A percentile compares a stretch with the other conserved stretches of the same genome.
These are phyloP conservation scores for Mucor irregularis DNA, from an alignment of 371 early-diverging fungal species.

Conservation along the genomic window DNA sequence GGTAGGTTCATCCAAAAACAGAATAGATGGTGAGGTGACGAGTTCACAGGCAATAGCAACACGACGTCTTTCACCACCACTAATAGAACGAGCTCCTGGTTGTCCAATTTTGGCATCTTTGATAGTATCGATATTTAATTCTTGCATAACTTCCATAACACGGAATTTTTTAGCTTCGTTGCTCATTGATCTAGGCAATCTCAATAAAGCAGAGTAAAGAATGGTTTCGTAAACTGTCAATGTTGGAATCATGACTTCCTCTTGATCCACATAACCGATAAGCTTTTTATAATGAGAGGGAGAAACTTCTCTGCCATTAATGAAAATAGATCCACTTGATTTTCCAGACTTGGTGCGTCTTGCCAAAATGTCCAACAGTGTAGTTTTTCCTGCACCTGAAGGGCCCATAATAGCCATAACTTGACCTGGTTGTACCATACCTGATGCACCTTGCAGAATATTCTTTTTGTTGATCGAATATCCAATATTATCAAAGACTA, in stretches of 20 bases:
- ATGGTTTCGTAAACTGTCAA: slow-evolving; percentile 85
- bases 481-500: slow-evolving; percentile 66
- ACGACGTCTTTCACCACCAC: slow-evolving; percentile 87
- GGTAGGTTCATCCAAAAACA: slow-evolving; percentile 96
- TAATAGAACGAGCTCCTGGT: slow-evolving; percentile 70
- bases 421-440: slow-evolving; percentile 79
- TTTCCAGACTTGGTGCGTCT: slow-evolving; percentile 64
- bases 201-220: slow-evolving; percentile 73
- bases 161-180: slow-evolving; percentile 55
- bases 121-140: slow-evolving; percentile 78
- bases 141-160: slow-evolving; percentile 74
- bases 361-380: slow-evolving; percentile 75
- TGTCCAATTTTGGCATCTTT: slow-evolving; percentile 84
- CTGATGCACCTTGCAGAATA: slow-evolving; percentile 68
- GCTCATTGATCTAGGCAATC: slow-evolving; percentile 73
- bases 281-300: slow-evolving; percentile 59
- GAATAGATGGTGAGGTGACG: slow-evolving; percentile 83
- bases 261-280: slow-evolving; percentile 85
- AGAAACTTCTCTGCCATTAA: slow-evolving; percentile 64
- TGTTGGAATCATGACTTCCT: slow-evolving; percentile 82
- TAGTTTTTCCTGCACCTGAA: slow-evolving; percentile 72
- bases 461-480: slow-evolving; percentile 47
- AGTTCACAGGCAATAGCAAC: slow-evolving; percentile 88
- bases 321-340: slow-evolving; percentile 61
- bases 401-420: slow-evolving; percentile 87